Percentiles rank a stretch among this genome's conserved stretches.
Evolutionary conservation across 768 basidiomycete genomes (phyloP).

Genomic region (Lactifluus subvellereus): DNA sequence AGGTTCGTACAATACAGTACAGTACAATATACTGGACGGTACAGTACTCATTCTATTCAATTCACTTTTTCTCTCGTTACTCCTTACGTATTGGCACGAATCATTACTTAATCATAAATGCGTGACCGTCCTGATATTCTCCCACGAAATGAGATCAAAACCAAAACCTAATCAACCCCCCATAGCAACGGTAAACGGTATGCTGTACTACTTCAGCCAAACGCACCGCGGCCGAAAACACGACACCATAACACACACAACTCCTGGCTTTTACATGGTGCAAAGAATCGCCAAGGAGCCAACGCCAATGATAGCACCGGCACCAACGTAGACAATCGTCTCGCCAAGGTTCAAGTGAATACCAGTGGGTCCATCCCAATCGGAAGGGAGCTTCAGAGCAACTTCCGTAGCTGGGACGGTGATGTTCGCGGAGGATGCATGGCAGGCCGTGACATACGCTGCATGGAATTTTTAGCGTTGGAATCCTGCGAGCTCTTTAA

Average conservation of each 20-base stretch:
- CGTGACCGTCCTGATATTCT: neutral
- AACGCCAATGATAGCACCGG: constrained; percentile 43
- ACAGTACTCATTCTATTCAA: no score
- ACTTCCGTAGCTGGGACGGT: constrained; percentile 37
- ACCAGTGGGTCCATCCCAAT: constrained; percentile 59
- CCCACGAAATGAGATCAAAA: neutral
- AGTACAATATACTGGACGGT: no score
- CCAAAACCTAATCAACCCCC: neutral
- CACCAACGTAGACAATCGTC: constrained; percentile 41
- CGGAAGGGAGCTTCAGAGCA: constrained; percentile 40
- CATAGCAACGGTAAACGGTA: constrained; percentile 2
- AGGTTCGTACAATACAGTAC: no score
- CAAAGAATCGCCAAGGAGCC: constrained; percentile 48
- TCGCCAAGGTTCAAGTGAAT: constrained; percentile 40
- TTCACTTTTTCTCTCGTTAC: no score
- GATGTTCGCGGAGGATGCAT: constrained; percentile 30
- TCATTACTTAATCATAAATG: no score
- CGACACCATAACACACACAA: neutral
- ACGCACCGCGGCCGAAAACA: neutral
- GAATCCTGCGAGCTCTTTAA: neutral
- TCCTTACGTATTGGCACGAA: no score
- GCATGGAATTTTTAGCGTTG: neutral
- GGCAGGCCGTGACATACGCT: constrained; percentile 56
- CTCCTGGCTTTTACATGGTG: constrained; percentile 37
- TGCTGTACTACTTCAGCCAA: no score